Percentiles rank a stretch among this genome's conserved stretches.
Conservation (phyloP, 1,139 yeast species). For the Kodamaea suecica region DNA sequence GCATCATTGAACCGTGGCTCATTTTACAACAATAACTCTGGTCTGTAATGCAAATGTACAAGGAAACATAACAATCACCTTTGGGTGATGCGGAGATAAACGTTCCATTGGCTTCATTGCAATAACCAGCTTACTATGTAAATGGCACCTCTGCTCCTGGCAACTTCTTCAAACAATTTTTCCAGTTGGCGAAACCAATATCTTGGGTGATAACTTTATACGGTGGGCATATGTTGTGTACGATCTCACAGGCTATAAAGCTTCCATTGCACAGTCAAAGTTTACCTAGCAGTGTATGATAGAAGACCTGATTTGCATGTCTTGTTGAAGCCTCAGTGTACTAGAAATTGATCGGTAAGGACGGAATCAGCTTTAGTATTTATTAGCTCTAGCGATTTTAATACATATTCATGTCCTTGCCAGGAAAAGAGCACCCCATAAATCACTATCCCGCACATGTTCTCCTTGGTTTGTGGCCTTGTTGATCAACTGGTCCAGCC, state of each 20-base stretch:
- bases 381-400: no score
- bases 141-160: slow-evolving; percentile 2
- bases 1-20: no score
- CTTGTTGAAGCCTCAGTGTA: neutral
- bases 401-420: slow-evolving; percentile 16
- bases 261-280: slow-evolving; percentile 23
- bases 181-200: neutral
- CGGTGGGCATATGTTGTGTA: slow-evolving; percentile 28
- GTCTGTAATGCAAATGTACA: no score
- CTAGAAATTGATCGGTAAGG: no score
- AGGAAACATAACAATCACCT: no score
- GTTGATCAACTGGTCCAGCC: slow-evolving; percentile 41
- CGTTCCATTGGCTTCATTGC: no score
- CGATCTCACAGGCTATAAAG: slow-evolving; percentile 24
- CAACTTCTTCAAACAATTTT: neutral
- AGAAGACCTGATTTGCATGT: neutral
- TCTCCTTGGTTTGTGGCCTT: slow-evolving; percentile 50
- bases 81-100: no score
- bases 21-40: neutral
- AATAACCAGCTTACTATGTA: neutral
- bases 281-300: slow-evolving; percentile 1
- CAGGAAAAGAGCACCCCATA: slow-evolving; percentile 60
- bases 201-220: slow-evolving; percentile 31
- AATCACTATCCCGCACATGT: slow-evolving; percentile 49
- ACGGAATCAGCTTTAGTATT: no score